Conservation (phyloP, 2,329 filamentous ascomycete genomes). For the Akanthomyces muscarius region DNA sequence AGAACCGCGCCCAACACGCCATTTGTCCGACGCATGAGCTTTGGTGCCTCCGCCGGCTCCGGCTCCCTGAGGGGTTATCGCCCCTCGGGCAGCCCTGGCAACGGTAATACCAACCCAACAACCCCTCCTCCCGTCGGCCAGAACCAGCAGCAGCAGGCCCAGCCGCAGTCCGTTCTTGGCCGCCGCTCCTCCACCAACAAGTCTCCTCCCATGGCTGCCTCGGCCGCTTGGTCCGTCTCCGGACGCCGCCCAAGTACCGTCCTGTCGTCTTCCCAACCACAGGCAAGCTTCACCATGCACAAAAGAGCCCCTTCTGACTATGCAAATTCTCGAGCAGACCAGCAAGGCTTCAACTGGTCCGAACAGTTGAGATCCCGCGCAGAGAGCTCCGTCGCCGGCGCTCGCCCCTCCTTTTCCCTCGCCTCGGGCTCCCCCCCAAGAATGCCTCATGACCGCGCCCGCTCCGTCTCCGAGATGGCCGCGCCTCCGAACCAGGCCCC, state of each 20-base stretch:
- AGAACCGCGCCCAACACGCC: conserved; percentile 65
- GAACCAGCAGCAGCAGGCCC: conserved; percentile 18
- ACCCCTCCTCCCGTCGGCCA: conserved; percentile 31
- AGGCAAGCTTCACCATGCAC: conserved; percentile 58
- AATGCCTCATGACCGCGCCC: conserved; percentile 59
- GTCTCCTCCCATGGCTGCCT: conserved; percentile 23
- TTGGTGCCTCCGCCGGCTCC: conserved; percentile 71
- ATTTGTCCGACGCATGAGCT: conserved; percentile 82
- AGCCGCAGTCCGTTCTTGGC: conserved; percentile 22
- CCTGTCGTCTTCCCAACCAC: conserved; percentile 35
- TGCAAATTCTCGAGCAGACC: conserved; percentile 63
- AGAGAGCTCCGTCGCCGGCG: conserved; percentile 66
- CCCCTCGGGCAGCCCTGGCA: conserved; percentile 56
- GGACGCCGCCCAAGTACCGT: conserved; percentile 36
- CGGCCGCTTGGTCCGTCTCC: conserved; percentile 31
- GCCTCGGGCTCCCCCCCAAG: conserved; percentile 39
- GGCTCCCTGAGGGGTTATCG: conserved; percentile 60
- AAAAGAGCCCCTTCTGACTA: conserved; percentile 62
- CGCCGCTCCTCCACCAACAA: conserved; percentile 32
- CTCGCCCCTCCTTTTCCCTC: conserved; percentile 57
- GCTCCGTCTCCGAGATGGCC: conserved; percentile 64
- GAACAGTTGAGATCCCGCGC: conserved; percentile 91
- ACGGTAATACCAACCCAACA: conserved; percentile 53
- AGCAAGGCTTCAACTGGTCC: conserved; percentile 89
- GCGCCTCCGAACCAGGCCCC: conserved; percentile 51